Percentiles rank a stretch among this genome's conserved stretches.
Evolutionary conservation across 305 asterid genomes (phyloP).

Genomic region (Nicotiana rustica): DNA sequence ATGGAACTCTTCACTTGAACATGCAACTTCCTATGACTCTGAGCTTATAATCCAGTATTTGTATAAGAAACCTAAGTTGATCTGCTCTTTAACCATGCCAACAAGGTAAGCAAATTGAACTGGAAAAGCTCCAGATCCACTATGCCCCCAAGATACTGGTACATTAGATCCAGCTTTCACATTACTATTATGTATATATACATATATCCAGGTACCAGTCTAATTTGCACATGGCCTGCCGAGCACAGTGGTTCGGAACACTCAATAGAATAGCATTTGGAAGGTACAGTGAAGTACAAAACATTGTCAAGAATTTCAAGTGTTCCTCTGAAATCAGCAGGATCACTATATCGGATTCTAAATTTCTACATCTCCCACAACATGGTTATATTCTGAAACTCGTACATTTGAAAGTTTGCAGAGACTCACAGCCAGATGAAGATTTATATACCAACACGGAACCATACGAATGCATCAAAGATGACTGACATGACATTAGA

Average conservation of each 20-base stretch:
- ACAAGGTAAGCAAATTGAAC: too few species aligned
- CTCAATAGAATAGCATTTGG: not conserved
- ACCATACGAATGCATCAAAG: constrained; percentile 3
- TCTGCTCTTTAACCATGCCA: too few species aligned
- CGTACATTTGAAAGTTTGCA: not conserved
- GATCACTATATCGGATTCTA: not conserved
- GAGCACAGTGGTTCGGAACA: not conserved
- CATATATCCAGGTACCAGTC: not conserved
- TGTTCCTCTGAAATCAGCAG: not conserved
- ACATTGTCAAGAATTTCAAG: constrained; percentile 20
- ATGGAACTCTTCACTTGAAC: too few species aligned
- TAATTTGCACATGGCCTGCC: not conserved
- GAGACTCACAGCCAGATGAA: constrained; percentile 7
- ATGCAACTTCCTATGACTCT: too few species aligned
- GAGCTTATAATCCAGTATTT: not conserved
- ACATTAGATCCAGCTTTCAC: not conserved
- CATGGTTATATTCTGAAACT: not conserved
- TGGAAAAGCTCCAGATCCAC: too few species aligned
- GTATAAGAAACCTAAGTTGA: too few species aligned
- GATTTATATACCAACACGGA: constrained; percentile 3
- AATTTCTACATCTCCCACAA: constrained; percentile 8
- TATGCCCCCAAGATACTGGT: not conserved
- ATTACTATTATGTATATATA: not conserved
- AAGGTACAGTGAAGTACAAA: constrained; percentile 20
- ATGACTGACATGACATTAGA: not conserved